Evolutionary conservation across 1,284 basidiomycete genomes (phyloP), one percentile per base, ranked within the genome.

Genomic region (Ganoderma lingzhi): DNA sequence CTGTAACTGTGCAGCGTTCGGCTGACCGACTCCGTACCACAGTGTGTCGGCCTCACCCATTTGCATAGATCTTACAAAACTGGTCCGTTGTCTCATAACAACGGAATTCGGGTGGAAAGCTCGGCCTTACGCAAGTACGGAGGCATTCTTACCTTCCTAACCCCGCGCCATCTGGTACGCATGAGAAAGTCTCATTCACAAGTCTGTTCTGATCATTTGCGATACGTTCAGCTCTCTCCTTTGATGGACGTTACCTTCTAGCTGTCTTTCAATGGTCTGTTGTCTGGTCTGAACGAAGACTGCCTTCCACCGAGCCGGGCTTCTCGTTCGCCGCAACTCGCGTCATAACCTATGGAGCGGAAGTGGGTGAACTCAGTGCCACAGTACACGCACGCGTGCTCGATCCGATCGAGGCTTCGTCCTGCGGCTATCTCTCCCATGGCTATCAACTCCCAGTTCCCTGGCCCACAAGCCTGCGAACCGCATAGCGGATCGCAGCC

Each of bases 351-450:
- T 12, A 0, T 39, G 23, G n/a, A 60, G 59, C 23, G 59, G n/a
- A 60, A 19, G 30, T 32, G 53, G 30, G 17, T 32, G 53, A 23
- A 60, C 14, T 60, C 19, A 17, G 28, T 28, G 32, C 37, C 23
- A 37, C 37, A 9, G 9, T 39, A 39, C 19, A 28, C 14, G 37
- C n/a, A 39, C 23, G 37, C 59, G 5, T 58, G 15, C 56, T 42
- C 19, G 39, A 60, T 42, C 59, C 59, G 59, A 42, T 37, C 37
- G 59, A 60, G 56, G 12, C 59, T 60, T 60, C 39, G 59, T 42
- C 23, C 5, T 37, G 39, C 59, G 23, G 39, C 6, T 58, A 42
- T 60, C 39, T 60, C 59, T 60, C 59, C 59, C 59, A 60, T 60
- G 39, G 39, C n/a, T 42, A 58, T 58, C 56, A 17, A 55, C 28